Evolutionary conservation across 306 rosid species (phyloP).

Genomic region (Cotoneaster glaucophyllus): DNA sequence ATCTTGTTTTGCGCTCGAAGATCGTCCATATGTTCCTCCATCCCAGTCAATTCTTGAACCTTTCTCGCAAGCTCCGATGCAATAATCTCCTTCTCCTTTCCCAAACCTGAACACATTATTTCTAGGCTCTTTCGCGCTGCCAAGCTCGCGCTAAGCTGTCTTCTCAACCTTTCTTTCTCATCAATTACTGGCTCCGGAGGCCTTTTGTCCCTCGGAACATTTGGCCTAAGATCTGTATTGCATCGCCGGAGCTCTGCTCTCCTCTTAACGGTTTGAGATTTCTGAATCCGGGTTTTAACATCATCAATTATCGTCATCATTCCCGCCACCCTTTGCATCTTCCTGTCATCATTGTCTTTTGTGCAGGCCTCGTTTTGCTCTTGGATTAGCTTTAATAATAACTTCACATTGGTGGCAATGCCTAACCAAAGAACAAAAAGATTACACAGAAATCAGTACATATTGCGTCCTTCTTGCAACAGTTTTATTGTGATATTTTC

Average conservation of each 20-base stretch:
- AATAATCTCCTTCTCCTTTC: conserved; percentile 92
- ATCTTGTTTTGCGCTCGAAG: conserved; percentile 64
- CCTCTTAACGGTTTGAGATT: conserved; percentile 32
- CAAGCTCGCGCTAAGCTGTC: conserved; percentile 64
- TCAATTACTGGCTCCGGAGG: conserved; percentile 39
- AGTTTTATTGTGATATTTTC: not conserved
- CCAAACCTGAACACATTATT: conserved; percentile 82
- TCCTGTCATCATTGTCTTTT: conserved; percentile 53
- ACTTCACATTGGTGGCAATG: conserved; percentile 56
- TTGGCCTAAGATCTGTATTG: conserved; percentile 59
- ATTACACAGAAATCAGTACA: not conserved
- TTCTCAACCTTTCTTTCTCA: conserved; percentile 70
- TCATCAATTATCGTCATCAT: conserved; percentile 72
- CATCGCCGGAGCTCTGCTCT: conserved; percentile 68
- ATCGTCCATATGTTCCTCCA: conserved; percentile 69
- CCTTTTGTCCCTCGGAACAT: conserved; percentile 49
- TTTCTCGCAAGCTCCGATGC: conserved; percentile 73
- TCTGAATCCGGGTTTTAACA: conserved; percentile 53
- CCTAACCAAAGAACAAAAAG: conserved; percentile 26
- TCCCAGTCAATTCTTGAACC: conserved; percentile 61
- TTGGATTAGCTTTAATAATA: conserved; percentile 64
- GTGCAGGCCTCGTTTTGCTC: conserved; percentile 56
- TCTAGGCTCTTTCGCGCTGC: conserved; percentile 75
- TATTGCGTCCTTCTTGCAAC: not conserved
- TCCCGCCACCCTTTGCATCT: conserved; percentile 64